These are phyloP conservation scores for bread wheat (Triticum aestivum) DNA, from an alignment of 176 grass and related monocot species.

Conservation along the genomic window IWGSC_CS_RefSeq_v2.1 NC_057801.1:837058340-837058839, in stretches of 20 bases:
- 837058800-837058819: too few species aligned
- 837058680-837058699: neutral
- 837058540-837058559: neutral
- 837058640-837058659: slow-evolving; percentile 48
- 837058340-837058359: slow-evolving; percentile 40
- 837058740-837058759: slow-evolving; percentile 3
- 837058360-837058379: neutral
- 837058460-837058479: neutral
- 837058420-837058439: slow-evolving; percentile 78
- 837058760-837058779: slow-evolving; percentile 59
- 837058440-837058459: slow-evolving; percentile 40
- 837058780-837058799: slow-evolving; percentile 48
- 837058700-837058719: slow-evolving; percentile 46
- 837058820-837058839: neutral
- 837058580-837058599: neutral
- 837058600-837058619: slow-evolving; percentile 27
- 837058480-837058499: neutral
- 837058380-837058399: slow-evolving; percentile 24
- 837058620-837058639: slow-evolving; percentile 43
- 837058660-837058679: neutral
- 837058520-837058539: neutral
- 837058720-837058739: slow-evolving; percentile 63
- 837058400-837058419: slow-evolving; percentile 62
- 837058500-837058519: slow-evolving; percentile 8
- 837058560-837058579: neutral